These are phyloP conservation scores for Eucommia ulmoides DNA, from an alignment of 257 asterid genomes.

Conservation along the genomic window DNA sequence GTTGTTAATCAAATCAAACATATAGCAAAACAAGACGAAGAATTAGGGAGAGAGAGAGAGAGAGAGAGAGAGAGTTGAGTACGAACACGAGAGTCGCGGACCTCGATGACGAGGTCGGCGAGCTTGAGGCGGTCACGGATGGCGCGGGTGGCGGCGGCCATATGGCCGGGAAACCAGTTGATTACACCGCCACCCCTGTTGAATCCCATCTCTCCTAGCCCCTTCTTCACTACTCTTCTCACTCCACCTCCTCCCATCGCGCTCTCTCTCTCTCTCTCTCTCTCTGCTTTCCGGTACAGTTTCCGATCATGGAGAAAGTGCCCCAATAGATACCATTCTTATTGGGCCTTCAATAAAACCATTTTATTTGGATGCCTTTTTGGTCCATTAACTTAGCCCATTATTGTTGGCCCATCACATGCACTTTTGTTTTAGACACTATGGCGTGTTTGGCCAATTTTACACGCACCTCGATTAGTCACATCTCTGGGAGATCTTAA, in stretches of 20 bases:
- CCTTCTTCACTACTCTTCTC: slow-evolving; percentile 32
- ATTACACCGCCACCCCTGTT: slow-evolving; percentile 67
- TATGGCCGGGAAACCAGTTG: slow-evolving; percentile 97
- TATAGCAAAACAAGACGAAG: background rate
- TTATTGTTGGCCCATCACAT: too few species aligned
- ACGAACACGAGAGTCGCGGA: slow-evolving; percentile 84
- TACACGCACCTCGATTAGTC: too few species aligned
- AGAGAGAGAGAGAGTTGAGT: background rate
- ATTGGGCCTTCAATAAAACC: too few species aligned
- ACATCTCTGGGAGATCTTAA: too few species aligned
- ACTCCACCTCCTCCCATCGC: slow-evolving; percentile 1
- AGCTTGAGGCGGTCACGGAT: slow-evolving; percentile 83
- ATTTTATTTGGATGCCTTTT: too few species aligned
- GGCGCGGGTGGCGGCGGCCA: slow-evolving; percentile 97
- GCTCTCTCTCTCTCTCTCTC: background rate
- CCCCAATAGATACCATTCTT: too few species aligned
- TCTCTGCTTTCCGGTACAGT: background rate
- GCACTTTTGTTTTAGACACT: too few species aligned
- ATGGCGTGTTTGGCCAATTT: too few species aligned
- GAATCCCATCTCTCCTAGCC: slow-evolving; percentile 68
- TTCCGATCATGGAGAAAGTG: too few species aligned
- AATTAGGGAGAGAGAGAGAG: background rate
- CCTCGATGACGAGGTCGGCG: slow-evolving; percentile 83
- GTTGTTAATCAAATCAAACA: slow-evolving; percentile 3
- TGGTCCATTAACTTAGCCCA: too few species aligned